Evolutionary conservation across 2,329 filamentous ascomycete species (phyloP), one percentile per base, ranked within the genome.

Genomic region (Trichoderma semiorbis): DNA sequence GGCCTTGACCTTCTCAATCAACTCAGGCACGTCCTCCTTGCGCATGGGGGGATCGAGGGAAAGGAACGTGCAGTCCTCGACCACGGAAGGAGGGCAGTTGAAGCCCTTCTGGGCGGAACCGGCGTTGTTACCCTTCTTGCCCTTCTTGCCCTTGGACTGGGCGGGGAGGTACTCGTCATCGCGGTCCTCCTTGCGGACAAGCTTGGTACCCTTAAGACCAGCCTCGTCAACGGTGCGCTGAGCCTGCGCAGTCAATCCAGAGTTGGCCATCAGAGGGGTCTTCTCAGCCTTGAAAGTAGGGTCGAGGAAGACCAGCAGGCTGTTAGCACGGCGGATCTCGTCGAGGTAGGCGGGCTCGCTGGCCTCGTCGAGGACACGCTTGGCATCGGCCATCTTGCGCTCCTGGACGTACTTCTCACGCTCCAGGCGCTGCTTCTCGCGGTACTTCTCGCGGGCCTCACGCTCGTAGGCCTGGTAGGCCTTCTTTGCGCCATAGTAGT

Each of bases 281-380:
- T 92, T 93, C 83, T 92, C 93, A 79, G 87, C 85, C 79, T 83
- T 82, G 72, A 89, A 86, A 18, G 85, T 88, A 2, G 95, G 95
- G 81, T 98, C 95, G 76, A 98, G 95, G 87, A 95, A 95, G 76
- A 91, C 91, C 77, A 98, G 93, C 60, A 99, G 87, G 80, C 91
- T 92, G 84, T 96, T 93, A 74, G 94, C 93, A 68, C 92, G 92
- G 78, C 94, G 89, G 79, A 99, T 97, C 85, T 99, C 94, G 77
- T 98, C 94, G 61, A 93, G 87, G 86, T 94, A 99, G 67, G 96
- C 96, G 18, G 92, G 94, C 77, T 93, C 91, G 79, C 91, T 93
- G 76, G 93, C 93, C 79, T 95, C 92, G 78, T 91, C 90, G 53
- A 97, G 90, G 82, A 93, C 87, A 81, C 91, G 88, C 83, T 93